Percentiles rank a stretch among this genome's conserved stretches.
Conservation (phyloP, 2,329 filamentous ascomycete species). For the Aspergillus aculeatus region DNA sequence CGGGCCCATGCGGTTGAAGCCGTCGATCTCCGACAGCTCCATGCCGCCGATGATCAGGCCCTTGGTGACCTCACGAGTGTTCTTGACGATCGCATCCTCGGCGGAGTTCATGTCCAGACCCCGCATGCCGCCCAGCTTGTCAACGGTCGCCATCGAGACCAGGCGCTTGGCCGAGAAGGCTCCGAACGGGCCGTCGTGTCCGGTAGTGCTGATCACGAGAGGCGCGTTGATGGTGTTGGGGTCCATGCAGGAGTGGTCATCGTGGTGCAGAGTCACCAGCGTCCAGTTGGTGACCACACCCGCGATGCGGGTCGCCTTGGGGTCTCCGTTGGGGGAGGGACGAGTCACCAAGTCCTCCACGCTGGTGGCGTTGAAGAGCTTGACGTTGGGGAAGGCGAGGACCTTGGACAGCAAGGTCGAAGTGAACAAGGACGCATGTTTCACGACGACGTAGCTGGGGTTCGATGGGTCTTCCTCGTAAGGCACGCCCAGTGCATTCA, state of each 20-base stretch:
- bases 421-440: constrained; percentile 91
- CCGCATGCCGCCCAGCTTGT: constrained; percentile 86
- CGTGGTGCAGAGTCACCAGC: constrained; percentile 80
- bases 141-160: constrained; percentile 80
- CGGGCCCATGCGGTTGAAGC: constrained; percentile 86
- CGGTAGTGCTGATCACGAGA: constrained; percentile 82
- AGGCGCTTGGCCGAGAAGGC: constrained; percentile 90
- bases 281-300: constrained; percentile 97
- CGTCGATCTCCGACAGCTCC: constrained; percentile 88
- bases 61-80: constrained; percentile 81
- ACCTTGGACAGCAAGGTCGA: constrained; percentile 83
- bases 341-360: constrained; percentile 93
- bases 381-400: constrained; percentile 81
- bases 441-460: constrained; percentile 84
- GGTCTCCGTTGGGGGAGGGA: constrained; percentile 50
- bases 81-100: constrained; percentile 91
- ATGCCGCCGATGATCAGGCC: constrained; percentile 92
- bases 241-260: constrained; percentile 94
- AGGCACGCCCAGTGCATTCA: constrained; percentile 75
- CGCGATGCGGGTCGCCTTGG: constrained; percentile 66
- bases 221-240: constrained; percentile 96
- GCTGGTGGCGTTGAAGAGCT: constrained; percentile 92
- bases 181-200: constrained; percentile 87
- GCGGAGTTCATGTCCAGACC: constrained; percentile 89
- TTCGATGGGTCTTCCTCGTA: constrained; percentile 89